Conservation (phyloP, 495 filamentous ascomycete genomes). For the Penicillium herquei region DNA sequence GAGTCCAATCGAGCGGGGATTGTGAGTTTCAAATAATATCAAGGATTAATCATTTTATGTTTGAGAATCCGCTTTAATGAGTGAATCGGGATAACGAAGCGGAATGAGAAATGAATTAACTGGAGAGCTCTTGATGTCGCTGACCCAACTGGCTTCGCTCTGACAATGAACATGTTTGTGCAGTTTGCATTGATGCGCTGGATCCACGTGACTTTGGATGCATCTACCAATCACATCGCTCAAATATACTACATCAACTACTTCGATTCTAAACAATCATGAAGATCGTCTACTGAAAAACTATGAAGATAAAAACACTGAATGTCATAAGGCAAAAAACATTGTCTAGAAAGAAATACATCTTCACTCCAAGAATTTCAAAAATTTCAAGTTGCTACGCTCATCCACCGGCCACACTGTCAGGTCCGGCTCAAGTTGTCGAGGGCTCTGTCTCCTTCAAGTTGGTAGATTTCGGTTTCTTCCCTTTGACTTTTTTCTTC, state of each 20-base stretch:
- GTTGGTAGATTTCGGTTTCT: too few species aligned
- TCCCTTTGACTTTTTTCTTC: too few species aligned
- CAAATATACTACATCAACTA: not conserved
- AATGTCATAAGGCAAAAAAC: too few species aligned
- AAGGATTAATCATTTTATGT: not conserved
- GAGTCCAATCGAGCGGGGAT: conserved; percentile 9
- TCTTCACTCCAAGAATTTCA: too few species aligned
- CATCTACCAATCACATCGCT: not conserved
- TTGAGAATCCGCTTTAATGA: not conserved
- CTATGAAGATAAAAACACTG: not conserved
- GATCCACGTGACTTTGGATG: not conserved
- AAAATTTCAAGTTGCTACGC: too few species aligned
- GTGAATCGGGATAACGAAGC: not conserved
- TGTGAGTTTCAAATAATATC: not conserved
- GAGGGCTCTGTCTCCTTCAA: too few species aligned
- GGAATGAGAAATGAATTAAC: too few species aligned
- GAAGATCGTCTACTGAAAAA: not conserved
- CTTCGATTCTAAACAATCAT: not conserved
- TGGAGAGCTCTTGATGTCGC: not conserved
- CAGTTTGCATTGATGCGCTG: not conserved
- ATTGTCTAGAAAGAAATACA: too few species aligned
- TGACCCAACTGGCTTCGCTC: not conserved
- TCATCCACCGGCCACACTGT: too few species aligned
- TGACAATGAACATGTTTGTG: not conserved
- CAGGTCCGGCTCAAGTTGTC: too few species aligned